Percentiles rank a stretch among this genome's conserved stretches.
Conservation (phyloP, 176 grass and related monocot species). For the Zoysia pacifica region DNA sequence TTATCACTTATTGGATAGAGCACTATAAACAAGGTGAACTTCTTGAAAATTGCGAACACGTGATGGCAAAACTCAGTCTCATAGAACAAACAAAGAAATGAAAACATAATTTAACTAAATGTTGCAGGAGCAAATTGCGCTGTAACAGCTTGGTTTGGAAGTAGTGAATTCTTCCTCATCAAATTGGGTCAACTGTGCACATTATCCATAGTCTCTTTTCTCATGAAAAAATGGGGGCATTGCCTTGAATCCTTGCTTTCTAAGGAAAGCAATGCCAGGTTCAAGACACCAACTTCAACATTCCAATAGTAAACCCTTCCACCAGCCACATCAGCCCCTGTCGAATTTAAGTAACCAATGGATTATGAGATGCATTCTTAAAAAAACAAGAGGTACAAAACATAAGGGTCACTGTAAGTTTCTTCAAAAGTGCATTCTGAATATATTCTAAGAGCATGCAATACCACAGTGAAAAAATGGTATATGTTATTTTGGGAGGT, state of each 20-base stretch:
- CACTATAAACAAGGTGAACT: too few relatives aligned
- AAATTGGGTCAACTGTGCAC: too few relatives aligned
- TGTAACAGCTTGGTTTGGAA: not conserved
- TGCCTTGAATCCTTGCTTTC: conserved; percentile 11
- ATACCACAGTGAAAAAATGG: too few relatives aligned
- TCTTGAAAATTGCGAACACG: too few relatives aligned
- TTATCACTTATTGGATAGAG: too few relatives aligned
- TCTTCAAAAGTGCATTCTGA: not conserved
- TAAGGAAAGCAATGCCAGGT: conserved; percentile 84
- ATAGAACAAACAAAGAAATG: too few relatives aligned
- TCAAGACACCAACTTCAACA: conserved; percentile 72
- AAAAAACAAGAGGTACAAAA: not conserved
- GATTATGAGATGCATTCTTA: not conserved
- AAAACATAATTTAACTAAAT: not conserved
- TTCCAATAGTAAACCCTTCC: conserved; percentile 91
- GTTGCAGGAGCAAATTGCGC: not conserved
- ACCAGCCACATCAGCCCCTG: conserved; percentile 68
- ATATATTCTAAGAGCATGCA: not conserved
- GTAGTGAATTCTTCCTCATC: not conserved
- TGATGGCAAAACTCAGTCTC: too few relatives aligned
- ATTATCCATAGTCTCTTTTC: too few relatives aligned
- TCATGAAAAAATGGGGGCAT: too few relatives aligned
- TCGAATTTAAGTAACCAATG: not conserved
- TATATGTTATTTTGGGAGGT: too few relatives aligned
- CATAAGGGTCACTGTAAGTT: not conserved